Evolutionary conservation across 768 basidiomycete species (phyloP).

Genomic region (Kwoniella heveanensis): DNA sequence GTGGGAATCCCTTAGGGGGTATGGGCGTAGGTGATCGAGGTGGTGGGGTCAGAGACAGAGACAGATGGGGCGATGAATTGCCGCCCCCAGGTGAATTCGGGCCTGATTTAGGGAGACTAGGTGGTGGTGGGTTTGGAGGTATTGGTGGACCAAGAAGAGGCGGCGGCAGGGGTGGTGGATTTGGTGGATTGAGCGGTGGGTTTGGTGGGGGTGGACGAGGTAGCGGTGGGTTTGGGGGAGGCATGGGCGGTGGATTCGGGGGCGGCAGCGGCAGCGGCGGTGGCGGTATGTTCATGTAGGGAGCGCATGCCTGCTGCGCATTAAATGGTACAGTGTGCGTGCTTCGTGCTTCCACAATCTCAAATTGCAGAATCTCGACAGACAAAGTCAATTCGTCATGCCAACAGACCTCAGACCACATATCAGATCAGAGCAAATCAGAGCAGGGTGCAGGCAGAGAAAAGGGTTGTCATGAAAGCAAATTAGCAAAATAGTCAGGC

Average conservation of each 20-base stretch:
- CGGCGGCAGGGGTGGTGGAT: conserved; percentile 20
- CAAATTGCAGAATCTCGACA: too few relatives aligned
- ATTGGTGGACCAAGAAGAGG: conserved; percentile 22
- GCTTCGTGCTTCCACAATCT: too few relatives aligned
- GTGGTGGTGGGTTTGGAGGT: conserved; percentile 16
- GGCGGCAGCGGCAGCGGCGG: too few relatives aligned
- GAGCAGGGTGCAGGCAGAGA: too few relatives aligned
- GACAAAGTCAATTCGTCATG: too few relatives aligned
- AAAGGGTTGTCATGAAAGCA: too few relatives aligned
- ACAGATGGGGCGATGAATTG: conserved; percentile 51
- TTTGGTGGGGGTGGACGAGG: conserved; percentile 7
- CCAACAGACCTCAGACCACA: too few relatives aligned
- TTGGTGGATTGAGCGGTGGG: conserved; percentile 26
- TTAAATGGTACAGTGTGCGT: too few relatives aligned
- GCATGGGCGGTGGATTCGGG: conserved; percentile 33
- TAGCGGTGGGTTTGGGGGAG: conserved; percentile 17
- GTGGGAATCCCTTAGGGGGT: conserved; percentile 44
- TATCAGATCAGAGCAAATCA: too few relatives aligned
- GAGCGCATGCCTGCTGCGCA: too few relatives aligned
- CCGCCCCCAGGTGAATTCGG: conserved; percentile 53
- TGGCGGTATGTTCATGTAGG: conserved; percentile 22
- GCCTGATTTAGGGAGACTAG: conserved; percentile 48
- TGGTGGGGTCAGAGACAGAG: background rate
- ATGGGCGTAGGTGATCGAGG: conserved; percentile 32
- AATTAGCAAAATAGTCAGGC: too few relatives aligned